Base-by-base conservation (phyloP, 176 grass and related monocot genomes). In the Aechmea fasciata region DNA sequence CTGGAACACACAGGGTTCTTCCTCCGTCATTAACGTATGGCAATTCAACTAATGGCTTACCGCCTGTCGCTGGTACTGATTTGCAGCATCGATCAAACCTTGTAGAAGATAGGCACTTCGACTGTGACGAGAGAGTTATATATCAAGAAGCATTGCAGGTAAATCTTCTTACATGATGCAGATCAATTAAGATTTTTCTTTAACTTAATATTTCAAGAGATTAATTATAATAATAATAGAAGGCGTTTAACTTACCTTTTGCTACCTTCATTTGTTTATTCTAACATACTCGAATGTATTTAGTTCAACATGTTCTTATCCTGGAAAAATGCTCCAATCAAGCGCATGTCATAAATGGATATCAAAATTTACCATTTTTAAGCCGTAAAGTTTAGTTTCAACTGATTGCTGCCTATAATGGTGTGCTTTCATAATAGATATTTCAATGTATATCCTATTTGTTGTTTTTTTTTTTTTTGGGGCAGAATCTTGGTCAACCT, bases 91-190 rank as follows among this genome's bases (percentile, higher is more conserved):
- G 63, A 24, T 49, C 81, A 66, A 89, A 48, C 50, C 64, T 87
- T 49, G 66, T 41, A 69, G 86, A 86, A 79, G 91, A 80, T 72
- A 87, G 82, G 65, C 53, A 22, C 48, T 8, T 87, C 67, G 95
- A 99, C 78, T 67, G 24, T 82, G 84, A 88, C 29, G 95, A 99
- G 75, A 85, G 90, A 64, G 74, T 80, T 4, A 82, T 99, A 79
- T 99, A 88, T 83, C 90, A 88, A 66, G 84, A 99, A 90, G 94
- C 94, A 10, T 78, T 99, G 59, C 95, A 94, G 89, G 95, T 93
- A 89, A 57, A 52, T 57, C 33, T 81, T 77, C 50, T 74, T 71
- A 3, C 50, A 54, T 61, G 41, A 66, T 6, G 61, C 7, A 52
- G 52, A 57, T 51, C 64, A 76, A 65, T 76, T 52, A 50, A 19